Evolutionary conservation across 352 stramenopile genomes (phyloP).

Genomic region (Phytophthora kernoviae): DNA sequence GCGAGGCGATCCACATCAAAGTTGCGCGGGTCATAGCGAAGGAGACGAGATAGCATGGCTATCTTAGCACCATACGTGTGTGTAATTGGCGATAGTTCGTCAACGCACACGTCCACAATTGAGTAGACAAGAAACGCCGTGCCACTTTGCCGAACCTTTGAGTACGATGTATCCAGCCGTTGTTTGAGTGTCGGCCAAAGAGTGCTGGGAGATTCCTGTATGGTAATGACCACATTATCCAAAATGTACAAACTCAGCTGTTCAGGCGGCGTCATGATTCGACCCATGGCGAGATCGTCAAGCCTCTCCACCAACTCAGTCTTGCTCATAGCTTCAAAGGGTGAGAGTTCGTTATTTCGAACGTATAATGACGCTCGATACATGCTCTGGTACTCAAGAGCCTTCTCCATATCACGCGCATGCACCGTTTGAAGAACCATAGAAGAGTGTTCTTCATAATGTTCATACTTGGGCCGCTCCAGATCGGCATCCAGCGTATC

Average conservation of each 20-base stretch:
- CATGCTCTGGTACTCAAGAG: conserved; percentile 75
- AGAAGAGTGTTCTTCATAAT: conserved; percentile 86
- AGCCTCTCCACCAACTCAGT: conserved; percentile 64
- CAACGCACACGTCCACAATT: conserved; percentile 83
- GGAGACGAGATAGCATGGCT: conserved; percentile 66
- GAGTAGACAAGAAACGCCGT: conserved; percentile 76
- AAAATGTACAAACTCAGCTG: conserved; percentile 81
- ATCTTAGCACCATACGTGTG: conserved; percentile 78
- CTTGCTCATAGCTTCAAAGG: conserved; percentile 72
- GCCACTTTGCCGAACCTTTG: conserved; percentile 80
- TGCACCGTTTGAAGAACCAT: conserved; percentile 77
- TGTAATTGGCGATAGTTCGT: conserved; percentile 79
- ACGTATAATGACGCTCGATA: conserved; percentile 76
- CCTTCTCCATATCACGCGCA: conserved; percentile 50
- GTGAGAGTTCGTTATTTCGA: conserved; percentile 46
- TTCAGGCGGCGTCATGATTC: conserved; percentile 75
- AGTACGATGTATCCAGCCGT: conserved; percentile 78
- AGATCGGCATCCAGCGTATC: conserved; percentile 81
- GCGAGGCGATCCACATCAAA: conserved; percentile 71
- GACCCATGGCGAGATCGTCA: conserved; percentile 55
- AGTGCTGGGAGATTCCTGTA: conserved; percentile 59
- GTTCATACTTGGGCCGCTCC: conserved; percentile 85
- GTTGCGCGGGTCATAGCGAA: conserved; percentile 54
- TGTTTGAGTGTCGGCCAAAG: conserved; percentile 68
- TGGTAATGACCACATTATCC: conserved; percentile 74